These are phyloP conservation scores for Cercospora sp. DNA, from an alignment of 2,329 filamentous ascomycete genomes.

Conservation along the genomic window DNA sequence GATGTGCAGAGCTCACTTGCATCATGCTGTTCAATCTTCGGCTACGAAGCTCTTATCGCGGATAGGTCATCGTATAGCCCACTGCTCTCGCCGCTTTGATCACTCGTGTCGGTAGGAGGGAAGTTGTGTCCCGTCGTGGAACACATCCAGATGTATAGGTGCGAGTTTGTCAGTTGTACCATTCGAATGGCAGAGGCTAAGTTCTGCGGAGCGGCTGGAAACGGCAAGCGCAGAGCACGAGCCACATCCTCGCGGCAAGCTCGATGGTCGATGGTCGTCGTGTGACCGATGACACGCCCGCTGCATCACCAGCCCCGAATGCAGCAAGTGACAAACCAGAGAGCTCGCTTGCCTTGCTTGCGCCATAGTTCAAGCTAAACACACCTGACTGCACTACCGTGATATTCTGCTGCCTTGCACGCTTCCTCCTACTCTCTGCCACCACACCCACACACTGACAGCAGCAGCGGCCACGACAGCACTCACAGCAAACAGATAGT, in stretches of 20 bases:
- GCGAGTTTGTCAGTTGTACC: neutral
- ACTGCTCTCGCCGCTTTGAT: neutral
- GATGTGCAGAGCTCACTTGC: neutral
- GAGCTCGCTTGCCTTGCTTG: neutral
- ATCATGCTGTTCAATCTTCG: neutral
- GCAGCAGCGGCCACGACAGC: neutral
- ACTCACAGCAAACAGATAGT: neutral
- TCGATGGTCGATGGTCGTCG: neutral
- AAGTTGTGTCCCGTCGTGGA: neutral
- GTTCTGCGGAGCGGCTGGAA: neutral
- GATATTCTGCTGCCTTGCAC: conserved; percentile 1
- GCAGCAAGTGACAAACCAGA: neutral
- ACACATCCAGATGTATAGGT: neutral
- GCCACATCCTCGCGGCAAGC: neutral
- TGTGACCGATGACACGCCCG: neutral
- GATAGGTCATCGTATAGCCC: neutral
- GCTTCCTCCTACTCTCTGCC: neutral
- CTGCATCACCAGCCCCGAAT: neutral
- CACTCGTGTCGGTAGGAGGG: neutral
- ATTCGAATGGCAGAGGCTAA: neutral
- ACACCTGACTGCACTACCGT: neutral
- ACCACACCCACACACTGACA: neutral
- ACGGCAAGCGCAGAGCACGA: neutral
- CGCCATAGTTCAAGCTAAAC: neutral
- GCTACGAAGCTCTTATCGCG: neutral